These are phyloP conservation scores for Aspergillus caelatus DNA, from an alignment of 2,329 filamentous ascomycete genomes.

Conservation along the genomic window DNA sequence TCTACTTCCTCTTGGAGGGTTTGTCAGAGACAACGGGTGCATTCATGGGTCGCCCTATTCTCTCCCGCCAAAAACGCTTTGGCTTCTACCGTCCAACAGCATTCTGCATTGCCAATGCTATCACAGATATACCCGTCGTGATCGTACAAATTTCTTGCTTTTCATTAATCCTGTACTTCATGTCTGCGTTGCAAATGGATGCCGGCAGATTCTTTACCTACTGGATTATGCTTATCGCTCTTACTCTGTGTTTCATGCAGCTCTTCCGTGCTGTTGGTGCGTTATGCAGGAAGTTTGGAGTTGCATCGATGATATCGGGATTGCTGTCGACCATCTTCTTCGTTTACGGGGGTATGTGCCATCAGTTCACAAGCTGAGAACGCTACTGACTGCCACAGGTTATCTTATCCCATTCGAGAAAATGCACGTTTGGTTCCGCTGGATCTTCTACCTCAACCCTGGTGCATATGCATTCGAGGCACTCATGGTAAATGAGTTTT, in stretches of 20 bases:
- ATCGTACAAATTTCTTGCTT: slow-evolving; percentile 60
- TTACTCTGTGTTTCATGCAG: slow-evolving; percentile 55
- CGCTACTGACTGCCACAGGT: slow-evolving; percentile 36
- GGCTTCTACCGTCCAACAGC: slow-evolving; percentile 66
- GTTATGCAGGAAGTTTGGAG: slow-evolving; percentile 49
- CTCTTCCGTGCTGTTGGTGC: slow-evolving; percentile 54
- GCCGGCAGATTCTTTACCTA: slow-evolving; percentile 64
- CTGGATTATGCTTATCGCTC: slow-evolving; percentile 55
- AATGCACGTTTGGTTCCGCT: slow-evolving; percentile 65
- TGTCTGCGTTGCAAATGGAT: slow-evolving; percentile 56
- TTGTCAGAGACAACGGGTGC: slow-evolving; percentile 62
- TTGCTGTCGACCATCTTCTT: slow-evolving; percentile 48
- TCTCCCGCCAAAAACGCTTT: slow-evolving; percentile 69
- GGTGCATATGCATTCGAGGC: slow-evolving; percentile 69
- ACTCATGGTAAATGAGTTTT: slow-evolving; percentile 70
- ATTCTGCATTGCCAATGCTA: slow-evolving; percentile 59
- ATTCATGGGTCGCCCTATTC: slow-evolving; percentile 65
- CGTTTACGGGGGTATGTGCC: slow-evolving; percentile 51
- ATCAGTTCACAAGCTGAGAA: too few relatives aligned
- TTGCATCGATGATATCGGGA: slow-evolving; percentile 51
- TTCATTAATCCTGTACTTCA: slow-evolving; percentile 63
- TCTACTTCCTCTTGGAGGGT: slow-evolving; percentile 64
- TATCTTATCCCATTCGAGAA: slow-evolving; percentile 62
- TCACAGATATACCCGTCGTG: slow-evolving; percentile 59
- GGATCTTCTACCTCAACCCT: slow-evolving; percentile 66